Conservation (phyloP, 106 monocot species). For the Allium sativum region DNA sequence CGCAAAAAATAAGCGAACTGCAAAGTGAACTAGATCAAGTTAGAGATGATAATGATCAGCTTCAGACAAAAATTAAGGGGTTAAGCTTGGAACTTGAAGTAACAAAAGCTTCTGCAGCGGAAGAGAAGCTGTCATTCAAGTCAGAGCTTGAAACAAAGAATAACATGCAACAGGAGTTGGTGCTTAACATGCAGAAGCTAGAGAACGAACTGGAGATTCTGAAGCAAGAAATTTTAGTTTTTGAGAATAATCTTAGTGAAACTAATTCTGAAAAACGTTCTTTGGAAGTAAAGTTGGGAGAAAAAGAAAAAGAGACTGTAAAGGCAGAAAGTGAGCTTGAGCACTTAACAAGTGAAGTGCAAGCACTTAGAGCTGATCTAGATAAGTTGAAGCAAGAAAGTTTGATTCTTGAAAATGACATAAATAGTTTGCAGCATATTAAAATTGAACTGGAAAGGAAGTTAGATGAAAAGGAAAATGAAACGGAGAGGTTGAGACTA, state of each 20-base stretch:
- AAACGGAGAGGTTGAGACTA: slow-evolving; percentile 17
- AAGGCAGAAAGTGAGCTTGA: slow-evolving; percentile 18
- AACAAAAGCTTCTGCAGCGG: slow-evolving; percentile 11
- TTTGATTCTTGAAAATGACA: slow-evolving; percentile 11
- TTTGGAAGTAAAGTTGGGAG: slow-evolving; percentile 14
- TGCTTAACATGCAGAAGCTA: slow-evolving; percentile 1
- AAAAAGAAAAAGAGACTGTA: slow-evolving; percentile 23
- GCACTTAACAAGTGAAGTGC: slow-evolving; percentile 33
- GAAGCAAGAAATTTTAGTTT: slow-evolving; percentile 8
- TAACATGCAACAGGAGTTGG: not conserved
- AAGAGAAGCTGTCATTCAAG: slow-evolving; percentile 12
- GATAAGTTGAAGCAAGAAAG: slow-evolving; percentile 19
- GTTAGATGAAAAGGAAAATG: slow-evolving; percentile 22
- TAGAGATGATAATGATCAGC: slow-evolving; percentile 2
- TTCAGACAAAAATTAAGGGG: slow-evolving; percentile 25
- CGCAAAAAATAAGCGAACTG: slow-evolving; percentile 11
- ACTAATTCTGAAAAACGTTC: slow-evolving; percentile 3
- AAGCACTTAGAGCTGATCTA: slow-evolving; percentile 12
- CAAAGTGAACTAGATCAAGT: not conserved
- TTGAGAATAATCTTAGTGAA: slow-evolving; percentile 11
- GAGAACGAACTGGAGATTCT: slow-evolving; percentile 11
- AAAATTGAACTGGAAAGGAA: slow-evolving; percentile 18
- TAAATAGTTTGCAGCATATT: slow-evolving; percentile 18
- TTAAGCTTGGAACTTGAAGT: slow-evolving; percentile 12
- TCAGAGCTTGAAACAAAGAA: slow-evolving; percentile 15